phyloP scores from a whole-genome alignment of 2,329 filamentous ascomycete species.

The Talaromyces sp. region DNA sequence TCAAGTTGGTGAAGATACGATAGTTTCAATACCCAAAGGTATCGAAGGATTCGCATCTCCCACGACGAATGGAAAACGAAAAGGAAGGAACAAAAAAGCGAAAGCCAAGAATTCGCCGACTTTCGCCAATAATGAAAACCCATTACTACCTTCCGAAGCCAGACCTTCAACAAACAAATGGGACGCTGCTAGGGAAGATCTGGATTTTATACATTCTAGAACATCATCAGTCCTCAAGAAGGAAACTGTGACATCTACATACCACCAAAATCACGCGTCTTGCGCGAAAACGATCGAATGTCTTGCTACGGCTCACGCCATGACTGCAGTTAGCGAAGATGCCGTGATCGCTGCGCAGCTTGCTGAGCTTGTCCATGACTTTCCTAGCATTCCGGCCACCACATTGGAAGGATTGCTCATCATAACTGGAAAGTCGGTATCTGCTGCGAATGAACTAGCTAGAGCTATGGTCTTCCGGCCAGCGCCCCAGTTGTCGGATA shows the following conservation, averaged over 20 bases:
- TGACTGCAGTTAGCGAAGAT: conserved; percentile 36
- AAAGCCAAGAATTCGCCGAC: conserved; percentile 15
- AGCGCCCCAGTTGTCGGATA: conserved; percentile 30
- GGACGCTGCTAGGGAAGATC: conserved; percentile 54
- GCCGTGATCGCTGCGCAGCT: conserved; percentile 48
- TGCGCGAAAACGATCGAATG: conserved; percentile 53
- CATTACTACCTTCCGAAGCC: conserved; percentile 16
- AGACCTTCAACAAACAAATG: conserved; percentile 50
- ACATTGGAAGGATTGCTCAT: conserved; percentile 53
- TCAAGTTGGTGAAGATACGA: conserved; percentile 47
- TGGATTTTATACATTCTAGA: conserved; percentile 58
- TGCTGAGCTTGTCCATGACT: conserved; percentile 53
- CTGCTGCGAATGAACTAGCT: conserved; percentile 58
- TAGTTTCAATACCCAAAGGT: conserved; percentile 57
- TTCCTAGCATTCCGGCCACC: conserved; percentile 48
- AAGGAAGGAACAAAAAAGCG: conserved; percentile 19
- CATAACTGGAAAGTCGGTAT: conserved; percentile 55
- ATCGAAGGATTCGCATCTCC: conserved; percentile 74
- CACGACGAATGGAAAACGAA: conserved; percentile 35
- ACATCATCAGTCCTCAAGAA: conserved; percentile 46
- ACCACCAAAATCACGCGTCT: conserved; percentile 57
- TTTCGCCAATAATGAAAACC: conserved; percentile 17
- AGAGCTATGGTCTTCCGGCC: conserved; percentile 48
- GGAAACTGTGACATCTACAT: conserved; percentile 52
- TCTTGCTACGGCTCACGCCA: conserved; percentile 49